Evolutionary conservation across 2,329 filamentous ascomycete genomes (phyloP).

Genomic region (Clonostachys rosea): DNA sequence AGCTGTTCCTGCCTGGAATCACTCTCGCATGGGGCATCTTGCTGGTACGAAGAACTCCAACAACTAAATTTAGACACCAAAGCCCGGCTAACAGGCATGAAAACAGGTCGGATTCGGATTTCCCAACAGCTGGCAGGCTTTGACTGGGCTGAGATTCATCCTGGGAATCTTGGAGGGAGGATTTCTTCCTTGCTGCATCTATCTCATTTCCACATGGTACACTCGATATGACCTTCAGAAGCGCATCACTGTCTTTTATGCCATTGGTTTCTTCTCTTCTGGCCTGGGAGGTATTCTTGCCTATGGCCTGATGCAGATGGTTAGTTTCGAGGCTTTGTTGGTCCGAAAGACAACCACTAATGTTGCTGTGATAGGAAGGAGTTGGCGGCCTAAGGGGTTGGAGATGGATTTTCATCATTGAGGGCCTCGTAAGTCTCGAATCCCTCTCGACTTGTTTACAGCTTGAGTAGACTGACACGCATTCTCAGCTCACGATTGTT

Average conservation of each 20-base stretch:
- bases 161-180: constrained; percentile 11
- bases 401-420: constrained; percentile 40
- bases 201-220: constrained; percentile 58
- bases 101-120: constrained; percentile 6
- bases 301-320: constrained; percentile 21
- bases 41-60: not conserved
- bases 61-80: no score
- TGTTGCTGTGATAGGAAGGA: constrained; percentile 22
- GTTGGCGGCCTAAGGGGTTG: constrained; percentile 34
- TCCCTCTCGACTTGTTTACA: not conserved
- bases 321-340: constrained; percentile 11
- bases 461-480: no score
- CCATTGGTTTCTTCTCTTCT: constrained; percentile 14
- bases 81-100: no score
- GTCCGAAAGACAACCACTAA: constrained; percentile 15
- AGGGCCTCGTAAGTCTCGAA: constrained; percentile 1
- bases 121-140: not conserved
- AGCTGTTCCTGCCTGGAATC: constrained; percentile 11
- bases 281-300: constrained; percentile 14
- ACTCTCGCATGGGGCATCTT: constrained; percentile 10
- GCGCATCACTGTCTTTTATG: constrained; percentile 29
- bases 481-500: constrained; percentile 3
- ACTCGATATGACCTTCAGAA: constrained; percentile 62
- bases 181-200: constrained; percentile 4
- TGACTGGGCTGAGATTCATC: constrained; percentile 7